Base-by-base conservation (phyloP, 1,284 basidiomycete species). In the Ganoderma multipileum region DNA sequence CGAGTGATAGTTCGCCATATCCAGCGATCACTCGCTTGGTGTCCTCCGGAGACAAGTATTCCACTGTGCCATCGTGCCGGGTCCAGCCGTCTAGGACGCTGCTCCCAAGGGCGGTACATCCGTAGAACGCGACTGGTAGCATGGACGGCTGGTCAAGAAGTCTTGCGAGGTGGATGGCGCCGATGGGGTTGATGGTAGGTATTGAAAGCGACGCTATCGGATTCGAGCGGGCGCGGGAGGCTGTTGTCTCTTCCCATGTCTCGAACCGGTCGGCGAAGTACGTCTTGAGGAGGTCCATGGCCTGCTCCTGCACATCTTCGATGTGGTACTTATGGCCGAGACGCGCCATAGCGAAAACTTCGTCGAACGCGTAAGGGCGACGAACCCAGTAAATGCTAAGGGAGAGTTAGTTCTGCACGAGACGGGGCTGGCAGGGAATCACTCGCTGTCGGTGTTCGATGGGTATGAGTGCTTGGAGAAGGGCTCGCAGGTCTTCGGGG, bases 121-220 rank as follows among this genome's bases (percentile, higher is more conserved):
- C 26, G 39, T 63, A 59, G 7, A 72, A 55, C 12, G 54, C 54
- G 30, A 20, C 54, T 3, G 54, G 54, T 23, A 72, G 66, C 20
- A 72, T 57, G 14, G 33, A 54, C 11, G 23, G 38, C 33, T 55
- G 47, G 23, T 66, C 54, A 33, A 62, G 11, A 12, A 71, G 55
- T 6, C 63, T 58, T 3, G 70, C 68, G n/a, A 71, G 64, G 36
- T 65, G 65, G 50, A 71, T 58, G 4, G 61, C 63, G 20, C 50
- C 41, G 44, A 71, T 69, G 47, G 61, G 42, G 12, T 57, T 36
- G 28, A 26, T 28, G 16, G 14, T 36, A 18, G 16, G 16, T 2
- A 30, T 8, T 4, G 18, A 33, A 28, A 36, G 26, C 5, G 16
- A 18, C 16, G 30, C 16, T 6, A 6, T 12, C 12, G 54, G 30